Evolutionary conservation across 2,329 filamentous ascomycete genomes (phyloP), one percentile per base, ranked within the genome.

Genomic region (Colletotrichum somersetense): DNA sequence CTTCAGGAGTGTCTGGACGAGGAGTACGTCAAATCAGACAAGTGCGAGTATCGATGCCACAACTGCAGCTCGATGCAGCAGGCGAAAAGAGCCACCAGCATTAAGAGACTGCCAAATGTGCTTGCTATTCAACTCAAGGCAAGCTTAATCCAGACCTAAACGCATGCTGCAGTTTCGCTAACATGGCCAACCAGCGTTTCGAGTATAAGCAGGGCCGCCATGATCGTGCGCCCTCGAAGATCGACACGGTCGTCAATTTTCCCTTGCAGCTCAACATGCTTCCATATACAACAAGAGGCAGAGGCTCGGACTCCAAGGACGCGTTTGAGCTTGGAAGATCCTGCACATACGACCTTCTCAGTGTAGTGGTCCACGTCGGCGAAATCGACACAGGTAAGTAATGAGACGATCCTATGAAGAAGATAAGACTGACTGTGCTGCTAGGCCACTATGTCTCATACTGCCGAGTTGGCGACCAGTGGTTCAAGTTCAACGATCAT

Each of bases 401-500:
- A 78, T 1, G 26, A 18, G 40, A 26, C 20, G 23, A 10, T 55
- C 6, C n/a, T 12, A 5, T 26, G 55, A 67, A 50, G 55, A 58
- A 57, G 64, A 65, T 35, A 57, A 50, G 23, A 20, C 62, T 67
- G 20, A 62, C 33, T 11, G 71, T 93, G 91, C 5, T 92, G 93
- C 67, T 89, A 93, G 85, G 89, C 89, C 80, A 74, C 23, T 63
- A 63, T 23, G 61, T 44, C 42, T 58, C 23, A n/a, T 40, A 52
- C 42, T 40, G 40, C 40, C 82, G 83, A 76, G 73, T 76, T 59
- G 55, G 46, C 11, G 50, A 35, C 2, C 75, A 97, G 88, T 98
- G 96, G 96, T 97, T 97, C 81, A 91, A 93, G 67, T 98, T 98
- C 82, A 97, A 98, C 78, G 96, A 98, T 79, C 95, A 96, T 80